Conservation (phyloP, 768 basidiomycete genomes). For the Suillus bovinus region DNA sequence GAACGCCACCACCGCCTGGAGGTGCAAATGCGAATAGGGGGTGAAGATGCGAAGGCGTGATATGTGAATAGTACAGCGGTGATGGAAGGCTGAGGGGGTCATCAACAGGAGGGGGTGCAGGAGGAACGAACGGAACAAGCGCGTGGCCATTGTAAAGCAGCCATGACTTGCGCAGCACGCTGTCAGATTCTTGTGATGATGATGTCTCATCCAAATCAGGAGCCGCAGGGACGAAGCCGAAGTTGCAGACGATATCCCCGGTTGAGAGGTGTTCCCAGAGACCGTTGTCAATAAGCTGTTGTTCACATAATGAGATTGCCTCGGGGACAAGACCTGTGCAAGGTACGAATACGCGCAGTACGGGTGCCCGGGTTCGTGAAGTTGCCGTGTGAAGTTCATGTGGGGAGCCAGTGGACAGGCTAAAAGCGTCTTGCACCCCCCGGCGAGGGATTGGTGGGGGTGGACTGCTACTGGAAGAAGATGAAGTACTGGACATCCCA, state of each 20-base stretch:
- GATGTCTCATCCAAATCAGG: conserved; percentile 28
- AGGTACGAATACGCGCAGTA: conserved; percentile 75
- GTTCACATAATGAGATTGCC: conserved; percentile 59
- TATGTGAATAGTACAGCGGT: conserved; percentile 75
- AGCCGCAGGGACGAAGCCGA: conserved; percentile 67
- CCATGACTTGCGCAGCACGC: conserved; percentile 49
- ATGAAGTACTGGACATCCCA: conserved; percentile 50
- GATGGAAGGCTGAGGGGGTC: conserved; percentile 67
- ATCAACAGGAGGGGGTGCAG: conserved; percentile 48
- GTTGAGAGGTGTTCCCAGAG: conserved; percentile 76
- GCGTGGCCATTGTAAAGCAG: conserved; percentile 68
- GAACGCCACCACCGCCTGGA: conserved; percentile 35
- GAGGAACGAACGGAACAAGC: conserved; percentile 63
- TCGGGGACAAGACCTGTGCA: conserved; percentile 50
- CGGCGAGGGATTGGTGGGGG: conserved; percentile 24
- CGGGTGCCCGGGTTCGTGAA: conserved; percentile 64
- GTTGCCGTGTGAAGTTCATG: conserved; percentile 67
- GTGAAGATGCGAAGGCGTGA: conserved; percentile 42
- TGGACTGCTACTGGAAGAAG: conserved; percentile 28
- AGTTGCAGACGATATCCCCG: conserved; percentile 79
- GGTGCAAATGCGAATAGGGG: conserved; percentile 30
- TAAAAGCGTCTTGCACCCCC: conserved; percentile 14
- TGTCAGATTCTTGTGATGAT: conserved; percentile 18
- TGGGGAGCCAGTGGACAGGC: conserved; percentile 34
- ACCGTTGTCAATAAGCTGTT: conserved; percentile 63